Evolutionary conservation across 164 flowering plant species (phyloP).

Genomic region (Aristolochia californica): DNA sequence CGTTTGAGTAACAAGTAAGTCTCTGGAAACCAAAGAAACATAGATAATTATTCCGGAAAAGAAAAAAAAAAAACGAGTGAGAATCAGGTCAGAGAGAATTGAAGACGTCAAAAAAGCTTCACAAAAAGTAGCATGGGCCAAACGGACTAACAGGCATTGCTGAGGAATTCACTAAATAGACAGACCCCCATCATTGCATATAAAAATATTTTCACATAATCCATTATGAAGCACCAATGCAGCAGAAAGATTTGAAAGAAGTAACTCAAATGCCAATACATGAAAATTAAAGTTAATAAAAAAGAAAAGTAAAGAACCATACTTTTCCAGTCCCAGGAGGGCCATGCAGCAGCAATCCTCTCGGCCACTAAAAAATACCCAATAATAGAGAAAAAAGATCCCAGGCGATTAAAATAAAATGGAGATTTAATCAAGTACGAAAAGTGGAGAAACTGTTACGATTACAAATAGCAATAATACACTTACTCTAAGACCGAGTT

Average conservation of each 20-base stretch:
- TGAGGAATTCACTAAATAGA: not conserved
- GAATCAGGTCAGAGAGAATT: too few relatives aligned
- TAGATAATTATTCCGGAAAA: not conserved
- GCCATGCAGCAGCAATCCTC: conserved; percentile 82
- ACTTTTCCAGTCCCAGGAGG: conserved; percentile 99
- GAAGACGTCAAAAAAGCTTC: too few relatives aligned
- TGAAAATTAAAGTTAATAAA: not conserved
- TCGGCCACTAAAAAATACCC: conserved; percentile 56
- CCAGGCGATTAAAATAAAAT: not conserved
- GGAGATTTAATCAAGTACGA: not conserved
- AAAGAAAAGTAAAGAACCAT: conserved; percentile 2
- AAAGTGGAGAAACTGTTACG: not conserved
- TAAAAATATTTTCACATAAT: not conserved
- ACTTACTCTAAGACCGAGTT: conserved; percentile 62
- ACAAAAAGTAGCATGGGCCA: not conserved
- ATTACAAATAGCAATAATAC: not conserved
- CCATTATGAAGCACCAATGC: not conserved
- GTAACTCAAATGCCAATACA: not conserved
- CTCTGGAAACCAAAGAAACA: not conserved
- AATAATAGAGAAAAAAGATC: not conserved
- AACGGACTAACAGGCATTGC: not conserved
- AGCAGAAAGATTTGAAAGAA: not conserved
- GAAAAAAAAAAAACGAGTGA: too few relatives aligned
- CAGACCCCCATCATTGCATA: not conserved
- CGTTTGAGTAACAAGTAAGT: too few relatives aligned